Percentiles rank a stretch among this genome's conserved stretches.
Conservation (phyloP, 164 flowering plant genomes). For the Magnolia kwangsiensis region DNA sequence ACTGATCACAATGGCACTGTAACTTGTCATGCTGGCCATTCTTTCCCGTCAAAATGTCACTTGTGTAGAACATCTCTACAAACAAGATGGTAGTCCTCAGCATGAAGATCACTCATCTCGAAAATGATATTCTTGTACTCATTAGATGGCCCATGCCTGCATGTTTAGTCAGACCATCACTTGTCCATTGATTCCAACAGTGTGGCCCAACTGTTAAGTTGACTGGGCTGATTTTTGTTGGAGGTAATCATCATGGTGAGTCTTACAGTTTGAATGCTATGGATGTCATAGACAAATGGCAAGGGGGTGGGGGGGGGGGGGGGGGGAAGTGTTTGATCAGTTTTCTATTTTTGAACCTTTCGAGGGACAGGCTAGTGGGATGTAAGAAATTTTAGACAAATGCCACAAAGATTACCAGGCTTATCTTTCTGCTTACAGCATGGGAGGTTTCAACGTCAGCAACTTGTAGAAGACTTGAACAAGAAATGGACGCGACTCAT, state of each 20-base stretch:
- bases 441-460: conserved; percentile 53
- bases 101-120: neutral
- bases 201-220: neutral
- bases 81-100: neutral
- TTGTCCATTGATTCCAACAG: neutral
- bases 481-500: conserved; percentile 72
- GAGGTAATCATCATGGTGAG: neutral
- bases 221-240: neutral
- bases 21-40: neutral
- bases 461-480: conserved; percentile 73
- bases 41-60: neutral
- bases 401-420: neutral
- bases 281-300: too few relatives aligned
- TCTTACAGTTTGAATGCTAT: neutral
- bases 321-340: too few relatives aligned
- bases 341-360: too few relatives aligned
- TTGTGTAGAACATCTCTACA: neutral
- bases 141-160: neutral
- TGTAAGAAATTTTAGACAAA: neutral
- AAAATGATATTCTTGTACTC: neutral
- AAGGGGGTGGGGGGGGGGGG: too few relatives aligned
- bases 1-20: neutral
- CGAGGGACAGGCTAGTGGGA: too few relatives aligned
- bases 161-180: neutral
- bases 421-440: conserved; percentile 47